Evolutionary conservation across 306 rosid species (phyloP).

Genomic region (Rosa chinensis): DNA sequence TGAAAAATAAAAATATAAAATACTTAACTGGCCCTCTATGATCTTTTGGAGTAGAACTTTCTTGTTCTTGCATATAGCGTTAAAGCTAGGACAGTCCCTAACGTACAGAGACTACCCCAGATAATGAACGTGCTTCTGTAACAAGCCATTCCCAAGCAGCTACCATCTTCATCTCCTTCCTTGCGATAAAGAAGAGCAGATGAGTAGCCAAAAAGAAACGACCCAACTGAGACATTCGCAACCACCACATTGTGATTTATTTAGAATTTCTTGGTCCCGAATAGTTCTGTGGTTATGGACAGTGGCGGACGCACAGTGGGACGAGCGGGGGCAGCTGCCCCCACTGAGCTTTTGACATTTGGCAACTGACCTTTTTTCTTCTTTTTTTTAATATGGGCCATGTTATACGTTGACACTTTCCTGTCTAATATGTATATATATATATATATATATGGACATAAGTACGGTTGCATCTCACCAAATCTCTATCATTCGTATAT

Average conservation of each 20-base stretch:
- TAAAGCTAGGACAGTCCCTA: slow-evolving; percentile 58
- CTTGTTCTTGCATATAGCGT: slow-evolving; percentile 52
- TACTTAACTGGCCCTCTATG: background rate
- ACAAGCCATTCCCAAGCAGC: slow-evolving; percentile 75
- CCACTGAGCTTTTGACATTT: too few species aligned
- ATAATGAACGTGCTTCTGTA: slow-evolving; percentile 52
- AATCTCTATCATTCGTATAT: too few species aligned
- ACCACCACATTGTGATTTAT: slow-evolving; percentile 84
- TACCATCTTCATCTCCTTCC: slow-evolving; percentile 41
- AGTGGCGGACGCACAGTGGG: too few species aligned
- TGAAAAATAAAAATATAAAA: background rate
- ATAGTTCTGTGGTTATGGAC: slow-evolving; percentile 67
- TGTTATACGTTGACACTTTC: too few species aligned
- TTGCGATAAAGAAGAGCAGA: slow-evolving; percentile 55
- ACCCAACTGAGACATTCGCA: slow-evolving; percentile 76
- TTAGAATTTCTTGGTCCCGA: slow-evolving; percentile 65
- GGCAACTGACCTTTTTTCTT: too few species aligned
- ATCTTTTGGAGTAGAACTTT: slow-evolving; percentile 49
- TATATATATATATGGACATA: too few species aligned
- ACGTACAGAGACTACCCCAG: slow-evolving; percentile 61
- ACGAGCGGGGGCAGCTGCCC: too few species aligned
- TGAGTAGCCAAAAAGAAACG: slow-evolving; percentile 54
- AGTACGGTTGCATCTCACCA: too few species aligned
- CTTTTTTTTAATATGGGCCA: too few species aligned
- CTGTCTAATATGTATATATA: too few species aligned